A percentile compares a stretch with the other conserved stretches of the same genome.
Conservation (phyloP, 2,329 filamentous ascomycete genomes). For the Thyridium curvatum region DNA sequence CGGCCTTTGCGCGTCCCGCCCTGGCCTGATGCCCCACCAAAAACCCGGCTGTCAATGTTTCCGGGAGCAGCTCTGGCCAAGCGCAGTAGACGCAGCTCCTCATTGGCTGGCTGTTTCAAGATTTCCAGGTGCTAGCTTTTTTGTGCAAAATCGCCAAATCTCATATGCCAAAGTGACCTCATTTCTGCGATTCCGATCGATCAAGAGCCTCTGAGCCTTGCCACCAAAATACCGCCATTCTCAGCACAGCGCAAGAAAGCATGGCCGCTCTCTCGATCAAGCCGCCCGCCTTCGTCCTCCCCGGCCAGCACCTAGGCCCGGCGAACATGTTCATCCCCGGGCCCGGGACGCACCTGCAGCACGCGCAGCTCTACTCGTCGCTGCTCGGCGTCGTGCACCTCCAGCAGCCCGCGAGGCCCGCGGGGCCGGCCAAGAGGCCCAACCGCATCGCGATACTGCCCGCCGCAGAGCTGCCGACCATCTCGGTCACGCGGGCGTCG, state of each 20-base stretch:
- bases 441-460: constrained; percentile 43
- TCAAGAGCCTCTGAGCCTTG: no score
- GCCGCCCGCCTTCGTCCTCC: constrained; percentile 59
- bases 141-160: no score
- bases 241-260: not conserved
- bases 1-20: no score
- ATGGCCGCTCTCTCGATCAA: constrained; percentile 11
- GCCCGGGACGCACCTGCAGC: constrained; percentile 76
- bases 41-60: no score
- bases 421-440: constrained; percentile 51
- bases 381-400: constrained; percentile 67
- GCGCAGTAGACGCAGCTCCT: no score
- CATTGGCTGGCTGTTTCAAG: no score
- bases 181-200: no score
- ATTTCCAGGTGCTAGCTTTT: no score
- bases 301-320: constrained; percentile 74
- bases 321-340: constrained; percentile 63
- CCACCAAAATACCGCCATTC: no score
- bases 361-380: constrained; percentile 71
- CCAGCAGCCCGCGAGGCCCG: constrained; percentile 36
- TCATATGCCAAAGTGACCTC: no score
- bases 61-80: no score
- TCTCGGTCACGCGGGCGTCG: constrained; percentile 47
- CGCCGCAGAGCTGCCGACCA: constrained; percentile 38
- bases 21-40: no score